A percentile compares a stretch with the other conserved stretches of the same genome.
Conservation (phyloP, 2,329 filamentous ascomycete species). For the Proliferodiscus dingleyae region DNA sequence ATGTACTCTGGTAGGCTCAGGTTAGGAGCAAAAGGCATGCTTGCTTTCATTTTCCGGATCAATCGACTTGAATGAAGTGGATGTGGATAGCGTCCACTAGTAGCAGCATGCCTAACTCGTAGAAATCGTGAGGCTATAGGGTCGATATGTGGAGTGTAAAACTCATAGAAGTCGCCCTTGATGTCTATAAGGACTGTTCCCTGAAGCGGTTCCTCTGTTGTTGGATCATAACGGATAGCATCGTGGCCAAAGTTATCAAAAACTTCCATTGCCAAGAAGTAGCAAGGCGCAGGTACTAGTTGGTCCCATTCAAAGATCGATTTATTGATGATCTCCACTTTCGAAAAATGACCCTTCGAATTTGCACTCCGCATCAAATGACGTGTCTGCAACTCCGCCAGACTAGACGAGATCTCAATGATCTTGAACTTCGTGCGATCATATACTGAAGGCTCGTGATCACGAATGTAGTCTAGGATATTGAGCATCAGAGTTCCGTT, state of each 20-base stretch:
- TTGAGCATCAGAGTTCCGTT: conserved; percentile 98
- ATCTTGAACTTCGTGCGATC: conserved; percentile 89
- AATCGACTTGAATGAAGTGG: conserved; percentile 52
- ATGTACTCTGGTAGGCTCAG: conserved; percentile 86
- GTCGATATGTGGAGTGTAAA: conserved; percentile 78
- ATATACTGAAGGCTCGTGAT: conserved; percentile 86
- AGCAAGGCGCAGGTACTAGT: conserved; percentile 87
- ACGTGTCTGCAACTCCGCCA: conserved; percentile 72
- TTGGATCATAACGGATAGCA: conserved; percentile 80
- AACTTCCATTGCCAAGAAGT: conserved; percentile 96
- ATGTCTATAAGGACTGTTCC: conserved; percentile 81
- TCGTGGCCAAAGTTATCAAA: conserved; percentile 99
- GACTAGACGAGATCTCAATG: conserved; percentile 84
- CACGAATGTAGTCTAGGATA: conserved; percentile 92
- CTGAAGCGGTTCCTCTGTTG: conserved; percentile 78
- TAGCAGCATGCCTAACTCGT: conserved; percentile 75
- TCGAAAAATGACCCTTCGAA: conserved; percentile 70
- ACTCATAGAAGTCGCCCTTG: conserved; percentile 89
- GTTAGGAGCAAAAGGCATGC: conserved; percentile 68
- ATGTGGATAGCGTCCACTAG: conserved; percentile 53
- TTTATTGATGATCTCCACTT: conserved; percentile 90
- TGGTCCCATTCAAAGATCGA: conserved; percentile 92
- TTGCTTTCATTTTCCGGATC: conserved; percentile 56
- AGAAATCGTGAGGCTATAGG: conserved; percentile 79
- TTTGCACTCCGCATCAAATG: conserved; percentile 64